Percentiles rank a stretch among this genome's conserved stretches.
These are phyloP conservation scores for Coleophoma cylindrospora DNA, from an alignment of 2,329 filamentous ascomycete species.

Conservation along the genomic window DNA sequence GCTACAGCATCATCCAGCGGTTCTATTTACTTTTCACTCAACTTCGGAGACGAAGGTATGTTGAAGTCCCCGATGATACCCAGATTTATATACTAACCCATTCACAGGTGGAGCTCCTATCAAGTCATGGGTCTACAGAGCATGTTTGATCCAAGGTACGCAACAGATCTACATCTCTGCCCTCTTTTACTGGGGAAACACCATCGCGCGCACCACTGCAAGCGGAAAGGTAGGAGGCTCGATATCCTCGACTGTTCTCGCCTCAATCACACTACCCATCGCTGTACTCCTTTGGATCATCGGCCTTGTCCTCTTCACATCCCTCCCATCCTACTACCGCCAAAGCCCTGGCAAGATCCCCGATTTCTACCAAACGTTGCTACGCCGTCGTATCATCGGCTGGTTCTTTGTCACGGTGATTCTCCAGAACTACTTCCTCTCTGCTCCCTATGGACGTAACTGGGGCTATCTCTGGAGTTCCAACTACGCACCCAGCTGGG, in stretches of 20 bases:
- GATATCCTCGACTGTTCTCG: not conserved
- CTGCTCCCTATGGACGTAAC: conserved; percentile 59
- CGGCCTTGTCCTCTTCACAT: conserved; percentile 48
- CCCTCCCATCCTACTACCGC: conserved; percentile 60
- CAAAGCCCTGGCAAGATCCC: conserved; percentile 57
- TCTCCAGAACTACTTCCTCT: conserved; percentile 63
- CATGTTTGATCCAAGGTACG: conserved; percentile 59
- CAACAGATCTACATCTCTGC: conserved; percentile 60
- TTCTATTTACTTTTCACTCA: conserved; percentile 59
- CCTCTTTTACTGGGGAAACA: conserved; percentile 61
- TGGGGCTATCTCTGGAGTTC: conserved; percentile 42
- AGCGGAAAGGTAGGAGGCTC: conserved; percentile 35
- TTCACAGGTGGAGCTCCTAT: conserved; percentile 47
- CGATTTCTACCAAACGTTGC: conserved; percentile 56
- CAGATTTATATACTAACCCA: not conserved
- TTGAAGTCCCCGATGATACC: not conserved
- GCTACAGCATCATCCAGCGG: conserved; percentile 57
- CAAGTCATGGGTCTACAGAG: conserved; percentile 59
- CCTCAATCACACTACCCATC: conserved; percentile 50
- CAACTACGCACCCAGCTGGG: conserved; percentile 45
- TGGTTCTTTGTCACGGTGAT: conserved; percentile 62
- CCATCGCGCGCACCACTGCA: not conserved
- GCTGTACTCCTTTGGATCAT: conserved; percentile 50
- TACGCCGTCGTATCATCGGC: conserved; percentile 56
- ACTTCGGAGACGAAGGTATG: conserved; percentile 59